Conservation (phyloP, 1,284 basidiomycete genomes). For the Cystobasidiaceae sp. region DNA sequence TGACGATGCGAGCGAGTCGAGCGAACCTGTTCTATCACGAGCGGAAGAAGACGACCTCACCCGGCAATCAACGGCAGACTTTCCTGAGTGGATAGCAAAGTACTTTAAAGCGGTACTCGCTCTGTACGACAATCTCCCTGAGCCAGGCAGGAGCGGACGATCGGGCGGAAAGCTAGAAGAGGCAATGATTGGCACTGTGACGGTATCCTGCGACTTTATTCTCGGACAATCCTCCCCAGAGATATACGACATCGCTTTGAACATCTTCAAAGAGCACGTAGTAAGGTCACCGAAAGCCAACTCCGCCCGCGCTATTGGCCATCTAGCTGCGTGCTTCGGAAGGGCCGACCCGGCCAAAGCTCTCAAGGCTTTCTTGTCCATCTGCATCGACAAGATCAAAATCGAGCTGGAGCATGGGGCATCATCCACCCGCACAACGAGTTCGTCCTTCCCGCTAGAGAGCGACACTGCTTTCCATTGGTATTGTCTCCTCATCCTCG, state of each 20-base stretch:
- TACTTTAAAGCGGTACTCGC: conserved; percentile 80
- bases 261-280: conserved; percentile 81
- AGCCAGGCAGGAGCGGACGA: conserved; percentile 55
- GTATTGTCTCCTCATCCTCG: conserved; percentile 75
- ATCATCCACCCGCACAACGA: conserved; percentile 82
- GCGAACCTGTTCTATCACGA: conserved; percentile 54
- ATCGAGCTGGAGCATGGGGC: conserved; percentile 86
- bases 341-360: conserved; percentile 71
- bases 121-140: conserved; percentile 87
- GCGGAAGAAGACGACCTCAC: conserved; percentile 69
- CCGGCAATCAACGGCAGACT: conserved; percentile 69
- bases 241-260: conserved; percentile 79
- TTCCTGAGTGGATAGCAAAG: conserved; percentile 84
- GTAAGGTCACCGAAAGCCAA: conserved; percentile 60
- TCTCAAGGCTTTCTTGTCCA: conserved; percentile 61
- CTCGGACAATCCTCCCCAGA: conserved; percentile 82
- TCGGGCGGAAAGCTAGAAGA: conserved; percentile 85
- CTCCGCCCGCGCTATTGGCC: conserved; percentile 81
- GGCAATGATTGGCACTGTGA: conserved; percentile 71
- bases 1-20: conserved; percentile 46
- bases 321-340: conserved; percentile 80
- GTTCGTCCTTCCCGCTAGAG: conserved; percentile 72
- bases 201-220: conserved; percentile 71
- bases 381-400: conserved; percentile 73
- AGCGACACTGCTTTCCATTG: conserved; percentile 92